Evolutionary conservation across 2,329 filamentous ascomycete genomes (phyloP).

Genomic region (Fusarium armeniacum): DNA sequence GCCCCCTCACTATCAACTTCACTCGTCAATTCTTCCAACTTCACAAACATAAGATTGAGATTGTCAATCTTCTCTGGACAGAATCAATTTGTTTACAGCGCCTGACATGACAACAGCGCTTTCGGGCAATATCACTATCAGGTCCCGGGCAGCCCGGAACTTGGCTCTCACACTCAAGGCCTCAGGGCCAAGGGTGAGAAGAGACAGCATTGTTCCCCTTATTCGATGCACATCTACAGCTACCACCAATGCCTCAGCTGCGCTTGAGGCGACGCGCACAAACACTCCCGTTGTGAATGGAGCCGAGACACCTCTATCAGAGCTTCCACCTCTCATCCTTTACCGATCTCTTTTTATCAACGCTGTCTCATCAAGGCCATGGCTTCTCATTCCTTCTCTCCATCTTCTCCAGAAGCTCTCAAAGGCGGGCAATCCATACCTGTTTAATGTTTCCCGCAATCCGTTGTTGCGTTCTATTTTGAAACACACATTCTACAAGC

Average conservation of each 20-base stretch:
- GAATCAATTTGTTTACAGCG: not conserved
- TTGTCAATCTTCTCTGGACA: not conserved
- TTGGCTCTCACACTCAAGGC: conserved; percentile 19
- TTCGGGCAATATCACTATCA: conserved; percentile 24
- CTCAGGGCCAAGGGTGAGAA: conserved; percentile 2
- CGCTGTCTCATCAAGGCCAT: conserved; percentile 62
- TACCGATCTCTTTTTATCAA: conserved; percentile 60
- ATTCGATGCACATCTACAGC: conserved; percentile 19
- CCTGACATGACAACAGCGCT: conserved; percentile 35
- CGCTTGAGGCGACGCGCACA: conserved; percentile 32
- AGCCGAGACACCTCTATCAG: conserved; percentile 44
- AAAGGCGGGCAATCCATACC: conserved; percentile 55
- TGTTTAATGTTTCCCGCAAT: conserved; percentile 64
- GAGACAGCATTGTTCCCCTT: conserved; percentile 22
- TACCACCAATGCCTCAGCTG: conserved; percentile 16
- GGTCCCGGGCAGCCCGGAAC: conserved; percentile 33
- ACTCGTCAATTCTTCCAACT: not conserved
- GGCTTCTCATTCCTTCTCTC: conserved; percentile 56
- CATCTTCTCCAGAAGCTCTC: conserved; percentile 55
- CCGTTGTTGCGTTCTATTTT: conserved; percentile 62
- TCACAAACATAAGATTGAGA: not conserved
- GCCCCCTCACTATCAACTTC: not conserved
- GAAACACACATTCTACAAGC: conserved; percentile 66
- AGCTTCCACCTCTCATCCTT: conserved; percentile 54
- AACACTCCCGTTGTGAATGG: conserved; percentile 5